Base-by-base conservation (phyloP, 1,284 basidiomycete species). In the Boletus smithii region DNA sequence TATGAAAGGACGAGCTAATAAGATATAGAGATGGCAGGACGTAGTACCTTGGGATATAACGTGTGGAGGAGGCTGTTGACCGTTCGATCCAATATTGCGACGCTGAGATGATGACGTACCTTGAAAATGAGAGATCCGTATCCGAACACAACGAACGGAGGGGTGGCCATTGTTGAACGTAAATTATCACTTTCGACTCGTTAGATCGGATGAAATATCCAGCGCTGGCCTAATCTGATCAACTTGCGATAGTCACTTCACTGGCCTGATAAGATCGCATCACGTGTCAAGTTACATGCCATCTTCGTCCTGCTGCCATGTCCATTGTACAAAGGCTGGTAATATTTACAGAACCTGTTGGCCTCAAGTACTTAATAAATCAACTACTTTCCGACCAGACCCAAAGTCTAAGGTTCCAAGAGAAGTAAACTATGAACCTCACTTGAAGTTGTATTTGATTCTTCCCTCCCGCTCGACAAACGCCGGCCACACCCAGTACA, bases 101-200 rank as follows among this genome's bases (percentile, higher is more conserved):
- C 7, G 9, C 17, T 36, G n/a, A 6, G 2, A 29, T 43, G 20
- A 34, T 13, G 1, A 41, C 55, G 20, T 55, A 83, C 87, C 77
- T 87, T 89, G 73, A 85, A 90, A 49, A 91, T 89, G 29, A 91
- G 73, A 5, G 87, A 90, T 13, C 88, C 88, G 53, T 91, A 91
- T 29, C 88, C 87, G 56, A 90, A 90, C 17, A 91, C 83, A 36
- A 85, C 70, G 57, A 81, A 88, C 17, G 58, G 46, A 49, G 48
- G 43, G 42, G 36, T 35, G 1, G 18, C n/a, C 62, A 65, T 63
- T 22, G 18, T 39, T 27, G 20, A 7, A 20, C 17, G n/a, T 4
- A 8, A 24, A n/a, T n/a, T n/a, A n/a, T n/a, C n/a, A n/a, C n/a
- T n/a, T n/a, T n/a, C n/a, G n/a, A n/a, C n/a, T n/a, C n/a, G 27